Evolutionary conservation across 2,329 filamentous ascomycete genomes (phyloP).

Genomic region (Colletotrichum tamarilloi): DNA sequence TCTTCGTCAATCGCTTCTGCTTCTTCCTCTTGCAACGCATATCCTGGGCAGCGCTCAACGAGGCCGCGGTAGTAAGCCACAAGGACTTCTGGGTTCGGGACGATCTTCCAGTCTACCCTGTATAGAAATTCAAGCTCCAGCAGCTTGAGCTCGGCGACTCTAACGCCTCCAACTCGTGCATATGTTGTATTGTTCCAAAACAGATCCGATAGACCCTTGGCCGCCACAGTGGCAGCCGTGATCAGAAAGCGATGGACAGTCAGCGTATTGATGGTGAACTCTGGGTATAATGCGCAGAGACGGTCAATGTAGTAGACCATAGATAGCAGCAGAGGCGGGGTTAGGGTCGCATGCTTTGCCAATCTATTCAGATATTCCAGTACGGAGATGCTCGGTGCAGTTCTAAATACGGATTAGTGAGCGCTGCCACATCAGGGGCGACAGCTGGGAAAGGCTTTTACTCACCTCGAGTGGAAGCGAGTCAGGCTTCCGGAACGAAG

Average conservation of each 20-base stretch:
- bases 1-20: slow-evolving; percentile 42
- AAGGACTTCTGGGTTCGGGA: slow-evolving; percentile 92
- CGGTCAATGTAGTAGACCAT: slow-evolving; percentile 99
- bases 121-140: slow-evolving; percentile 94
- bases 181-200: slow-evolving; percentile 99
- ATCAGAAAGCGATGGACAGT: slow-evolving; percentile 98
- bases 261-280: slow-evolving; percentile 95
- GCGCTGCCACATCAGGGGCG: slow-evolving; percentile 28
- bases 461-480: slow-evolving; percentile 91
- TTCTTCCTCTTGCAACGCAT: slow-evolving; percentile 58
- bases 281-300: slow-evolving; percentile 89
- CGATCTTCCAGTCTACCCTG: slow-evolving; percentile 94
- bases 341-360: slow-evolving; percentile 92
- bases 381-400: slow-evolving; percentile 90
- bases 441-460: slow-evolving; percentile 4
- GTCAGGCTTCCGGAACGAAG: slow-evolving; percentile 88
- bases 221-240: slow-evolving; percentile 92
- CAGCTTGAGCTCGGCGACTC: slow-evolving; percentile 87
- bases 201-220: slow-evolving; percentile 94
- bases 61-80: slow-evolving; percentile 93
- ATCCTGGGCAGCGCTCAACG: slow-evolving; percentile 73
- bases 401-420: slow-evolving; percentile 49
- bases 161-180: slow-evolving; percentile 91
- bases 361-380: slow-evolving; percentile 92
- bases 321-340: slow-evolving; percentile 91